These are phyloP conservation scores for Suillus luteus DNA, from an alignment of 768 basidiomycete genomes.

Conservation along the genomic window DNA sequence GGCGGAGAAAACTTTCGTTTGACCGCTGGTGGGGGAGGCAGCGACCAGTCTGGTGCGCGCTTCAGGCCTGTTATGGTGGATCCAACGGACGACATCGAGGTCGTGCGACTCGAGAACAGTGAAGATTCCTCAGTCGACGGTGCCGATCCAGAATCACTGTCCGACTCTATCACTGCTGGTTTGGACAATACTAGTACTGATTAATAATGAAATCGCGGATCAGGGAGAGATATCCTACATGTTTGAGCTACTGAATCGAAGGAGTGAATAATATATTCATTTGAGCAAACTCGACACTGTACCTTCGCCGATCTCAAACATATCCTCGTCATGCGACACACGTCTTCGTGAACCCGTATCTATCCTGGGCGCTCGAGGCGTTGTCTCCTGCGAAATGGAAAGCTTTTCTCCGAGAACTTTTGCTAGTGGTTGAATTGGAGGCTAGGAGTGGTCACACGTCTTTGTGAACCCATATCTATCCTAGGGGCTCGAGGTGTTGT, in stretches of 20 bases:
- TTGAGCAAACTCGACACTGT: background rate
- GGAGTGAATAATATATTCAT: background rate
- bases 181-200: background rate
- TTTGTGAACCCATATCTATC: background rate
- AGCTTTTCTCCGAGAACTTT: background rate
- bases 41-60: conserved; percentile 6
- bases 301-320: background rate
- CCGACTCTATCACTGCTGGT: conserved; percentile 7
- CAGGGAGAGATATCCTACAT: background rate
- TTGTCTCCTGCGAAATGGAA: background rate
- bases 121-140: background rate
- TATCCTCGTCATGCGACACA: background rate
- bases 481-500: background rate
- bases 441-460: background rate
- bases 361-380: background rate
- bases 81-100: conserved; percentile 10
- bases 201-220: too few relatives aligned
- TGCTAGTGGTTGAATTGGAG: background rate
- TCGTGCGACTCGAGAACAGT: conserved; percentile 6
- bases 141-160: conserved; percentile 5
- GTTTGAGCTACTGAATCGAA: background rate
- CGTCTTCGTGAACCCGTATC: background rate
- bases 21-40: background rate
- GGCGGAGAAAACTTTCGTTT: background rate
- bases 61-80: background rate